Conservation (phyloP, 805 yeast species). For the Zygosaccharomyces siamensis region DNA sequence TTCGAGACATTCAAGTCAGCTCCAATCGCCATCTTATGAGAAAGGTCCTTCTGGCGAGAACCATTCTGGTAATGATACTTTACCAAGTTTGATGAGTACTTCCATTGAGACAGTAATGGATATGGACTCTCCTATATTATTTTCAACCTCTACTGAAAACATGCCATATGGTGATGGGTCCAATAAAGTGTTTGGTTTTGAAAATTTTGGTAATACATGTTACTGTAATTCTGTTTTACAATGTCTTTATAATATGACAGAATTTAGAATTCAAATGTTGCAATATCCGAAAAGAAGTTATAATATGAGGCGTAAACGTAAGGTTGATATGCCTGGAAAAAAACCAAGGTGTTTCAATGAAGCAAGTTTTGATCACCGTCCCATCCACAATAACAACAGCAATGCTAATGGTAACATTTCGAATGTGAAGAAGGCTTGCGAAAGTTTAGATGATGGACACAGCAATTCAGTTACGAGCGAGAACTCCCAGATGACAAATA, state of each 20-base stretch:
- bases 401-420: neutral
- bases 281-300: conserved; percentile 42
- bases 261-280: conserved; percentile 56
- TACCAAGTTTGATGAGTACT: conserved; percentile 10
- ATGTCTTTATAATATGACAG: conserved; percentile 69
- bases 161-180: conserved; percentile 64
- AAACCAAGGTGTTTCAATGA: conserved; percentile 34
- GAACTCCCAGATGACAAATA: neutral
- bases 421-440: neutral
- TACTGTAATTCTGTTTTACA: conserved; percentile 92
- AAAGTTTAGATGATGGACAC: neutral
- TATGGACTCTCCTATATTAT: conserved; percentile 8
- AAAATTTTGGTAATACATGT: conserved; percentile 87
- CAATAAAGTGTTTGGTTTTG: conserved; percentile 70
- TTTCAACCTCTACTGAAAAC: conserved; percentile 9
- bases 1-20: conserved; percentile 3
- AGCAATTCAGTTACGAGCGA: neutral
- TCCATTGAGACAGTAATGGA: conserved; percentile 12
- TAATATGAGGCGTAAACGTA: conserved; percentile 34
- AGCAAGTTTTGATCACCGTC: conserved; percentile 22
- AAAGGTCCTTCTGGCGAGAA: conserved; percentile 5
- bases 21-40: conserved; percentile 1
- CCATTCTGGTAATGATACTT: conserved; percentile 9
- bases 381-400: conserved; percentile 1
- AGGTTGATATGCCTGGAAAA: conserved; percentile 38